Base-by-base conservation (phyloP, 2,329 filamentous ascomycete genomes). In the Alternaria sp. region DNA sequence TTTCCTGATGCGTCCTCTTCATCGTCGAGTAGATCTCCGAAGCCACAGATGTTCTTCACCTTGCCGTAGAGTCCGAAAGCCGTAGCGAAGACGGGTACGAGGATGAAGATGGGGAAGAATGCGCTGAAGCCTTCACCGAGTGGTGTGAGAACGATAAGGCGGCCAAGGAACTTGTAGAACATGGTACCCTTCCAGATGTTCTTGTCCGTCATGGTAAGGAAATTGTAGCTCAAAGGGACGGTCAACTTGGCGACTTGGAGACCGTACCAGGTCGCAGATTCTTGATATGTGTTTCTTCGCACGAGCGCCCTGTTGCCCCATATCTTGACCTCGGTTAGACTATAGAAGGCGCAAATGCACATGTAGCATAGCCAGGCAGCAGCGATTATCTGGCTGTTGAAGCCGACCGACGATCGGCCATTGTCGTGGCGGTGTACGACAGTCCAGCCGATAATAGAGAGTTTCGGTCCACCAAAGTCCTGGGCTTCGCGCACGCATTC, bases 281-380 rank as follows among this genome's bases (percentile, higher is more conserved):
- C 95, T 62, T 92, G 89, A 60, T 96, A 94, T 0, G 95, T 99
- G 74, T 97, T 95, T 59, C 95, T 89, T 60, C 88, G 89, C 48
- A 98, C 94, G 6, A 99, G 84, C 0, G 95, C 94, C 34, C 95
- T 89, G 50, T 96, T 95, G 58, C 95, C 92, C 95, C 95, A 99
- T n/a, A 97, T 93, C 74, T 95, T 96, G 70, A 97, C 92, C 75
- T 97, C 93, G 14, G 90, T 93, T 73, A 99, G 90, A 8, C 93
- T 94, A 59, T 89, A 91, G 52, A 98, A 86, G 5, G 95, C 93
- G 48, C 93, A 93, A 14, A 91, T 85, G 77, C 92, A 97, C 95
- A 99, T 99, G 83, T 99, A 99, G 59, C 94, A 85, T 62, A 99
- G 90, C 95, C 95, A 99, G 14, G 88, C 82, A 2, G 93, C 90